Conservation (phyloP, 2,329 filamentous ascomycete genomes). For the Coniochaeta pulveracea region DNA sequence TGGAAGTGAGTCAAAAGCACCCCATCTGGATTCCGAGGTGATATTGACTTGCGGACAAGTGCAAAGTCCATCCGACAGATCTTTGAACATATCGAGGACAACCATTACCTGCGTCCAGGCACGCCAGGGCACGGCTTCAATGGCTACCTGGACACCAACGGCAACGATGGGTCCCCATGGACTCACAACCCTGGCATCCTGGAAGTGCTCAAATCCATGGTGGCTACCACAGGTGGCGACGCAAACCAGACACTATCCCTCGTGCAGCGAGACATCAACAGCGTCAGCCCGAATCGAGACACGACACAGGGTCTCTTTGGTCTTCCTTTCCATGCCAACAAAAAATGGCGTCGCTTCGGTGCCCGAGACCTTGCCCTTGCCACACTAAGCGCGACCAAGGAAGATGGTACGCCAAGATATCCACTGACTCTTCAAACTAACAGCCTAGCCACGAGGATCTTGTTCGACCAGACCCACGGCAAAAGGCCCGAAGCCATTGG, state of each 20-base stretch:
- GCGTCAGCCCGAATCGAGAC: slow-evolving; percentile 10
- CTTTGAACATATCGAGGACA: slow-evolving; percentile 13
- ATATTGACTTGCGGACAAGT: too few species aligned
- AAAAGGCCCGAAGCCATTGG: slow-evolving; percentile 18
- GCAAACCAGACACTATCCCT: slow-evolving; percentile 8
- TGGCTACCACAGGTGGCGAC: neutral
- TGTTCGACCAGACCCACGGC: slow-evolving; percentile 15
- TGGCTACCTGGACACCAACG: slow-evolving; percentile 14
- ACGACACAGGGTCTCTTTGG: slow-evolving; percentile 11
- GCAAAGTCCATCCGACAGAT: too few species aligned
- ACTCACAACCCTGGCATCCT: slow-evolving; percentile 10
- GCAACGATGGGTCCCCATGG: slow-evolving; percentile 6
- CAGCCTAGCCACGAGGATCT: slow-evolving; percentile 23
- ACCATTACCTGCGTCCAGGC: slow-evolving; percentile 12
- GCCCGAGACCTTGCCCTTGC: slow-evolving; percentile 15
- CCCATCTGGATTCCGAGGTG: too few species aligned
- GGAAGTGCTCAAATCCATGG: slow-evolving; percentile 7
- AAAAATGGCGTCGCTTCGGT: slow-evolving; percentile 9
- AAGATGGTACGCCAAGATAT: slow-evolving; percentile 10
- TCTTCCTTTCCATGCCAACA: slow-evolving; percentile 1
- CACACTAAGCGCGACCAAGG: slow-evolving; percentile 11
- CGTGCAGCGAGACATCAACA: slow-evolving; percentile 13
- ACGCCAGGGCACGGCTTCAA: slow-evolving; percentile 13
- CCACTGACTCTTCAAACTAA: slow-evolving; percentile 14
- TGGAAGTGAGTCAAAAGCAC: too few species aligned